A percentile compares a stretch with the other conserved stretches of the same genome.
Evolutionary conservation across 352 stramenopile genomes (phyloP).

Genomic region (Phytophthora europaea): DNA sequence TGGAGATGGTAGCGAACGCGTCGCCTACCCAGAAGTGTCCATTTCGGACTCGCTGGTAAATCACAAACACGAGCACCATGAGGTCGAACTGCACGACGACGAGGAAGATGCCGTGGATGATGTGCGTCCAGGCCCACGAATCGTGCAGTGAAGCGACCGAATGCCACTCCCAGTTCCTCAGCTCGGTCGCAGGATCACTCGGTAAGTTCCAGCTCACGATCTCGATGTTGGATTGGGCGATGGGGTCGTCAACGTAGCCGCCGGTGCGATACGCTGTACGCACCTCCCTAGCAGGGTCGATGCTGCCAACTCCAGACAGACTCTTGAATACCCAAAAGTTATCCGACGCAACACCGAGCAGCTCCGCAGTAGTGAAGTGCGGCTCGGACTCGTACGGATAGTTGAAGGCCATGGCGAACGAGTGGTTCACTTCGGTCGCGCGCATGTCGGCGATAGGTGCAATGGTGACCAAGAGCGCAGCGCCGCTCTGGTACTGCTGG

Average conservation of each 20-base stretch:
- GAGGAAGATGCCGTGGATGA: conserved; percentile 46
- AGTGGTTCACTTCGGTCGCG: conserved; percentile 18
- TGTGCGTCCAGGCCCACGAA: conserved; percentile 60
- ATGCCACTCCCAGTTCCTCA: conserved; percentile 40
- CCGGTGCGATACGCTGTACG: conserved; percentile 37
- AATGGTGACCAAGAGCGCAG: conserved; percentile 24
- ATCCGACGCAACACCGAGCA: conserved; percentile 18
- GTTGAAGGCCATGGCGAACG: conserved; percentile 33
- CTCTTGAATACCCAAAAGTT: conserved; percentile 31
- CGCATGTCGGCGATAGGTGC: conserved; percentile 39
- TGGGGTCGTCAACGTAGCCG: conserved; percentile 42
- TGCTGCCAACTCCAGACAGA: conserved; percentile 3
- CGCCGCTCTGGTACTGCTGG: conserved; percentile 30
- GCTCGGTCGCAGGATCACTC: conserved; percentile 21
- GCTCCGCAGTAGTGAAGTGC: conserved; percentile 15
- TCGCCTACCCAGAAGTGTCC: conserved; percentile 55
- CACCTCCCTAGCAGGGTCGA: conserved; percentile 28
- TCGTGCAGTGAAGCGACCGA: conserved; percentile 35
- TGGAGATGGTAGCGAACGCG: conserved; percentile 53
- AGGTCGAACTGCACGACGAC: conserved; percentile 45
- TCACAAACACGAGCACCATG: conserved; percentile 42
- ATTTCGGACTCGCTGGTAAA: conserved; percentile 34
- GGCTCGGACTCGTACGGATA: conserved; percentile 37
- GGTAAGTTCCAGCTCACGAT: conserved; percentile 34
- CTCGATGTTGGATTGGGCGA: conserved; percentile 54